Evolutionary conservation across 805 yeast genomes (phyloP).

Genomic region (Pichia insulana): DNA sequence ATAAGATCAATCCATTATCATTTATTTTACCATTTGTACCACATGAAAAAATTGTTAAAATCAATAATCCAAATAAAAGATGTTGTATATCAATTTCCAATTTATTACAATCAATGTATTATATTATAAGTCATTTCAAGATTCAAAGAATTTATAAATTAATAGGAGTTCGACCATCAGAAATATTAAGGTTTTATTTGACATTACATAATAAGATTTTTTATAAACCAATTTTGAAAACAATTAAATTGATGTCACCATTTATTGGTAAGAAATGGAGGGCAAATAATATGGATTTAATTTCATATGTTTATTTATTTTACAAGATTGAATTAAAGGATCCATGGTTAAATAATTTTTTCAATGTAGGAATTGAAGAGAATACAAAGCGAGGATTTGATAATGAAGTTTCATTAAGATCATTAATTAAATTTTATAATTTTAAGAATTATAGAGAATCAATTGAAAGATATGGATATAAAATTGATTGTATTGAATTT

Average conservation of each 20-base stretch:
- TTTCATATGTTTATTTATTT: conserved; percentile 76
- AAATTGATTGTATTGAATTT: conserved; percentile 20
- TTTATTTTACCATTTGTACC: conserved; percentile 25
- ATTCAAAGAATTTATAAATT: conserved; percentile 65
- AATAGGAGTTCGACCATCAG: conserved; percentile 56
- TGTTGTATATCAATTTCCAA: conserved; percentile 43
- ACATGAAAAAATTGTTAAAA: conserved; percentile 15
- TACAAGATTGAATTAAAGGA: conserved; percentile 66
- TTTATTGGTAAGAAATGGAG: conserved; percentile 94
- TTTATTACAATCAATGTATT: conserved; percentile 46
- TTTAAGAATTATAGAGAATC: conserved; percentile 43
- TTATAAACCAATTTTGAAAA: conserved; percentile 62
- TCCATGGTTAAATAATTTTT: conserved; percentile 85
- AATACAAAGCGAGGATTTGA: conserved; percentile 72
- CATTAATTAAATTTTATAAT: conserved; percentile 70
- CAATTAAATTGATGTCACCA: conserved; percentile 74
- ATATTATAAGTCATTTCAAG: conserved; percentile 49
- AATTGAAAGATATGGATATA: conserved; percentile 51
- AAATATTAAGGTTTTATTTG: conserved; percentile 46
- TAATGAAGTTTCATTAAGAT: conserved; percentile 78
- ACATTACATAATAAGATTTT: conserved; percentile 53
- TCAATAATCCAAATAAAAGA: conserved; percentile 25
- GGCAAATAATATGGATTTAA: conserved; percentile 83
- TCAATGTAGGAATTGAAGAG: conserved; percentile 61
- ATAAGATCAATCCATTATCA: conserved; percentile 11